Evolutionary conservation across 768 basidiomycete species (phyloP), one percentile per base, ranked within the genome.

Genomic region (Scleroderma citrinum): DNA sequence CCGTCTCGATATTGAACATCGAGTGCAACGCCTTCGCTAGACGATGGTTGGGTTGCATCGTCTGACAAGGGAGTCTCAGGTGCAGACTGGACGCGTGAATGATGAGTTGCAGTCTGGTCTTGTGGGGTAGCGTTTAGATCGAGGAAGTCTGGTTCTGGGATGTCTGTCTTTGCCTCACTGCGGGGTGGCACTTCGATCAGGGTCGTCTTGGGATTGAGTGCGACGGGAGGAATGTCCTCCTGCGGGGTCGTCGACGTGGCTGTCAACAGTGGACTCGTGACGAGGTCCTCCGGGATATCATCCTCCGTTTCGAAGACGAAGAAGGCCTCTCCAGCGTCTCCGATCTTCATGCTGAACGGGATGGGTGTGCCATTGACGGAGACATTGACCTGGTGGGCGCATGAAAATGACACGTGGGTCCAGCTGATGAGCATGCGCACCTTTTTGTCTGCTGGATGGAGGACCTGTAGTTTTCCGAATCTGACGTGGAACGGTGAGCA

Each of bases 321-420:
- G 76, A 98, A 99, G 0, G 94, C 96, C 69, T 99, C 96, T 5
- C 96, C 96, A 1, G 96, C 92, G 50, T 98, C 96, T 35, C 93
- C 94, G 53, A 98, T 92, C 75, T 99, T 98, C 96, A 99, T 99
- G 66, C 77, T 78, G 67, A 90, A 98, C 0, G 95, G 95, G 48
- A 93, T 86, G 38, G 78, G 76, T 57, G 82, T 74, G 35, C 87
- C 90, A 69, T 96, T 94, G 59, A 98, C 83, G 44, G 81, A 80
- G 30, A 98, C 80, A 53, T 84, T 89, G 54, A 98, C 95, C 91
- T 93, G 55, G 14, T 39, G 5, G 32, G 14, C 41, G 23, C 23
- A 26, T 8, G 11, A 14, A 29, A 42, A 26, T 14, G 40, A 23
- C 40, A 20, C 21, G n/a, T 26, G 24, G 16, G 16, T 13, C 12